Evolutionary conservation across 768 basidiomycete species (phyloP), one percentile per base, ranked within the genome.

Genomic region (Lactarius deliciosus): DNA sequence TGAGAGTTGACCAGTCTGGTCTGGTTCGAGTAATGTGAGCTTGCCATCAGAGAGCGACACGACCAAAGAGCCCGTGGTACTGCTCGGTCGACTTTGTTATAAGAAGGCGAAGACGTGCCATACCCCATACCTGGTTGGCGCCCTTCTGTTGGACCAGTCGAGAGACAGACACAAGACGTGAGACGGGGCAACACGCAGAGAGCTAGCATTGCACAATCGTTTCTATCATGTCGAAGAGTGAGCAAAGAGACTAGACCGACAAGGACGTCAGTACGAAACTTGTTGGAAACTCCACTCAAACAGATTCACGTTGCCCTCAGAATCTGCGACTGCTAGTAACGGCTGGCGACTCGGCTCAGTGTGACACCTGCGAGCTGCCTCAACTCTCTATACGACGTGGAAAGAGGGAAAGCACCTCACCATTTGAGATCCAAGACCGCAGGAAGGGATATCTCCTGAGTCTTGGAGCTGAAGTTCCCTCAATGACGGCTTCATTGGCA

Each of bases 341-440:
- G 89, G 81, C 20, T 75, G 69, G 5, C 73, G 74, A 4, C 79
- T 73, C 3, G 74, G 61, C 11, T 77, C 77, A 73, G 79, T 78
- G 75, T 89, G 86, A 71, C 86, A 88, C 90, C 88, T 90, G 70
- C 50, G 57, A 40, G 62, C 32, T 47, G 30, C 50, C 30, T 57
- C 63, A 58, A 57, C 45, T 53, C 7, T 59, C 60, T 15, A 53
- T 25, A 28, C 25, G 13, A 25, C 43, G 18, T 22, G 25, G 38
- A n/a, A 15, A 56, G 36, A 22, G 11, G 8, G 18, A 30, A 36
- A 5, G 2, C 22, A 4, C 22, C 18, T 71, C 73, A 95, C 97
- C 97, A 99, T 82, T 98, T 98, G 84, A 94, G 87, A 75, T 99
- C 97, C 30, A 90, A 82, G 34, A 99, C 83, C 9, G 94, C 97